Evolutionary conservation across 208 protist genomes (phyloP).

Genomic region (Phytomonas francai): DNA sequence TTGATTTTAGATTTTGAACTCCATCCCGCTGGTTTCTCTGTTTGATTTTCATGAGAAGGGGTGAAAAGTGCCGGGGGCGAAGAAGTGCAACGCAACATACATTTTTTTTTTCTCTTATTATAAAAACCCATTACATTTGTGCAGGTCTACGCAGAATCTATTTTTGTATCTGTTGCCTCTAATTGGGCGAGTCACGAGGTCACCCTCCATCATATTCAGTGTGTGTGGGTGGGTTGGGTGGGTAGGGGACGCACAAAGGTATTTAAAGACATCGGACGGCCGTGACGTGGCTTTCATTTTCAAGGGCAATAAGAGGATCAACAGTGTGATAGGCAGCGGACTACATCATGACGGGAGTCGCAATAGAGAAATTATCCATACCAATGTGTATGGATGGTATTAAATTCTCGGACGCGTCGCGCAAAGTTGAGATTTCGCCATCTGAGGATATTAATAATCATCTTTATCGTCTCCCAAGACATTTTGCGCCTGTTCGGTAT

Average conservation of each 20-base stretch:
- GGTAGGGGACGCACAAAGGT: background rate
- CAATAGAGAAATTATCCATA: background rate
- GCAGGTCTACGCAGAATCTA: background rate
- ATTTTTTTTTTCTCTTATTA: background rate
- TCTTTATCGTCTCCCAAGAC: background rate
- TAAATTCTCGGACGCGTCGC: background rate
- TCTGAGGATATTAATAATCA: background rate
- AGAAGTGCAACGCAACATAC: background rate
- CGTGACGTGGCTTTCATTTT: background rate
- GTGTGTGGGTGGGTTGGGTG: too few species aligned
- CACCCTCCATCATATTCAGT: background rate
- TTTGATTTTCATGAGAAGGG: background rate
- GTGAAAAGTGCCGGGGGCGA: background rate
- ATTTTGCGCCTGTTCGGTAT: constrained; percentile 34
- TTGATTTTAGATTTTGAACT: background rate
- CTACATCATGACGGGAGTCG: background rate
- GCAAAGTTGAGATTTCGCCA: background rate
- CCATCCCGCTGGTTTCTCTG: background rate
- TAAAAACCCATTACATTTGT: background rate
- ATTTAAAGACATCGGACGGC: background rate
- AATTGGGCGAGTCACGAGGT: background rate
- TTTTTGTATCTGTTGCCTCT: background rate
- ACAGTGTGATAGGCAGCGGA: background rate
- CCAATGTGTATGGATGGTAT: background rate
- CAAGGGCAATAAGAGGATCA: background rate